Conservation (phyloP, 805 yeast genomes). For the Sungouiella blattae region DNA sequence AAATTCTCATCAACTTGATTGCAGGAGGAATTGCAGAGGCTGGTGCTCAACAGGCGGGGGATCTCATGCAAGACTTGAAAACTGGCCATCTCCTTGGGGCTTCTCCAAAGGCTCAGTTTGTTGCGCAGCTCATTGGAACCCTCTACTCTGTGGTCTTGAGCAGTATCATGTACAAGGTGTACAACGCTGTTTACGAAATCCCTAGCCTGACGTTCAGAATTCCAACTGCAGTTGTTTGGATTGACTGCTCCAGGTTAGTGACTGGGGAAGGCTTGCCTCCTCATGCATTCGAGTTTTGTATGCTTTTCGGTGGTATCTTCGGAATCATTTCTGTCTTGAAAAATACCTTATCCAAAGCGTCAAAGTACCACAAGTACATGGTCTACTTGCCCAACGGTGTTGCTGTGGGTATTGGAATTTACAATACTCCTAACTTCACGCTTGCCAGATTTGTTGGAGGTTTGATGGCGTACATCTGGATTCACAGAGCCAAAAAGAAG, state of each 20-base stretch:
- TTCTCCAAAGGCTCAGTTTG: slow-evolving; percentile 85
- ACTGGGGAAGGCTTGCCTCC: slow-evolving; percentile 91
- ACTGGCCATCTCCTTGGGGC: slow-evolving; percentile 93
- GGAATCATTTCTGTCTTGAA: slow-evolving; percentile 65
- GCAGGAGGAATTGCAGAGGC: slow-evolving; percentile 99
- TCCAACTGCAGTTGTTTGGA: slow-evolving; percentile 96
- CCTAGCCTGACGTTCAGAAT: slow-evolving; percentile 81
- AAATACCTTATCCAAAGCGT: slow-evolving; percentile 47
- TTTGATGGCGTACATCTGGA: slow-evolving; percentile 57
- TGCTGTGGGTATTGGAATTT: slow-evolving; percentile 95
- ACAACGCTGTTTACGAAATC: slow-evolving; percentile 77
- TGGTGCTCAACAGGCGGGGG: slow-evolving; percentile 99
- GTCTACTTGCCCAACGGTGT: slow-evolving; percentile 86
- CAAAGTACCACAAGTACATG: slow-evolving; percentile 37
- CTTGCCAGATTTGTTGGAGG: slow-evolving; percentile 94
- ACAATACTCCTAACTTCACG: slow-evolving; percentile 90
- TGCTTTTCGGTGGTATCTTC: slow-evolving; percentile 63
- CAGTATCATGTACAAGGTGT: slow-evolving; percentile 76
- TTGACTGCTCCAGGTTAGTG: slow-evolving; percentile 89
- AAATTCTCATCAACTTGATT: slow-evolving; percentile 77
- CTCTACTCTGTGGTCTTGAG: slow-evolving; percentile 77
- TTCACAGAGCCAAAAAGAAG: slow-evolving; percentile 24
- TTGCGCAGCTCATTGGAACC: slow-evolving; percentile 88
- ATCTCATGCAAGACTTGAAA: slow-evolving; percentile 93
- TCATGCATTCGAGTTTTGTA: slow-evolving; percentile 57